Conservation (phyloP, 1,139 yeast species). For the Lodderomyces margitis region DNA sequence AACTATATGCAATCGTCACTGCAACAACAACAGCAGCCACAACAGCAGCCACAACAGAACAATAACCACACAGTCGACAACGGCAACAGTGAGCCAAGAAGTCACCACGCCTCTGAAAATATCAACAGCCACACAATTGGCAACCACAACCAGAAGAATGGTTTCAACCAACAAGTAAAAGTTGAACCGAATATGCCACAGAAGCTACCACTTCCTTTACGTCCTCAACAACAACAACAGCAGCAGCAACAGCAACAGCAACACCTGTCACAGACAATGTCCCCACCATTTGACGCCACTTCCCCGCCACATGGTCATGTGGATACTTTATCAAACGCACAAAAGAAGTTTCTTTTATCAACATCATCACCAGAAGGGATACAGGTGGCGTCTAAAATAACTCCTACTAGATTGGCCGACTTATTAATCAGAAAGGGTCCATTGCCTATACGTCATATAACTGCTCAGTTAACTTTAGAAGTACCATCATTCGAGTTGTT, state of each 20-base stretch:
- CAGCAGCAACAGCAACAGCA: conserved; percentile 5
- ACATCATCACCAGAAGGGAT: conserved; percentile 87
- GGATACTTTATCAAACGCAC: neutral
- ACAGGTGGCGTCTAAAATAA: conserved; percentile 83
- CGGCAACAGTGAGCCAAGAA: neutral
- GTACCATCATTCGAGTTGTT: conserved; percentile 79
- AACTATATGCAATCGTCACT: conserved; percentile 3
- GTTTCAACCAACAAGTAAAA: neutral
- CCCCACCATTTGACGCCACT: conserved; percentile 2
- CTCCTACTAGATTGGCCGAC: conserved; percentile 74
- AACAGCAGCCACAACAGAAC: neutral
- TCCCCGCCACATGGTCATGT: neutral
- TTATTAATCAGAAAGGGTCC: conserved; percentile 78
- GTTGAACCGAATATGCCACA: neutral
- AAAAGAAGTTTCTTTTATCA: conserved; percentile 43
- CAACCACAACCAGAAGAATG: neutral
- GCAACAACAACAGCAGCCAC: conserved; percentile 4
- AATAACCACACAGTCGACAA: neutral
- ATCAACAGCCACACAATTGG: conserved; percentile 2
- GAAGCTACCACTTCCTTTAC: no score
- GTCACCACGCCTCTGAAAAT: neutral
- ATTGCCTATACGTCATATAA: conserved; percentile 84
- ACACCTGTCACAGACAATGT: conserved; percentile 4
- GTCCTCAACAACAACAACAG: conserved; percentile 5
- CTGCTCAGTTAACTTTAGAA: conserved; percentile 70